Conservation (phyloP, 768 basidiomycete species). For the Russula brevipes region DNA sequence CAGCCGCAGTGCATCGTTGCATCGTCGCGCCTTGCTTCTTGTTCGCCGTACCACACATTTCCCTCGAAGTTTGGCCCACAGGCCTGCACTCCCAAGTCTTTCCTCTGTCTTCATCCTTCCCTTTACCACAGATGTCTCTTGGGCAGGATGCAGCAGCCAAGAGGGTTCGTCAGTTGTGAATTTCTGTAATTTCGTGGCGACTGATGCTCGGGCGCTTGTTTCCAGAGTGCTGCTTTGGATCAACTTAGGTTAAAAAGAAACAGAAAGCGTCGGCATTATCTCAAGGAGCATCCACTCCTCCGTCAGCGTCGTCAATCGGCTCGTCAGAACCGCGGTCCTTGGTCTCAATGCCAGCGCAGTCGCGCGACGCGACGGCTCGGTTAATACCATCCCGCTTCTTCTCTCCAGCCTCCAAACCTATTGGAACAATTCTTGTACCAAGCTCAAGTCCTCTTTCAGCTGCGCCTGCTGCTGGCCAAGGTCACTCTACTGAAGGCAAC, state of each 20-base stretch:
- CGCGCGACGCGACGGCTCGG: constrained; percentile 61
- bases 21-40: constrained; percentile 1
- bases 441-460: constrained; percentile 61
- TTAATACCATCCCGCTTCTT: constrained; percentile 51
- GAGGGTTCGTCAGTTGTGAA: constrained; percentile 26
- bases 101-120: neutral
- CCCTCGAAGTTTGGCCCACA: neutral
- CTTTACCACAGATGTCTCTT: constrained; percentile 16
- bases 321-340: constrained; percentile 27
- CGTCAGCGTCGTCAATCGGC: constrained; percentile 26
- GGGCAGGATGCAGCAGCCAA: constrained; percentile 21
- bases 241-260: constrained; percentile 46
- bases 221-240: constrained; percentile 42
- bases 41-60: neutral
- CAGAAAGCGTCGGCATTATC: constrained; percentile 29
- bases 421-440: constrained; percentile 64
- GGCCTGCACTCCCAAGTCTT: neutral
- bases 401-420: constrained; percentile 44
- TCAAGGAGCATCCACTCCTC: constrained; percentile 25
- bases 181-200: constrained; percentile 28
- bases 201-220: constrained; percentile 20
- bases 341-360: constrained; percentile 52
- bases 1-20: constrained; percentile 4
- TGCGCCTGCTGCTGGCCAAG: constrained; percentile 37
- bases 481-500: constrained; percentile 39